A percentile compares a stretch with the other conserved stretches of the same genome.
These are phyloP conservation scores for Orbilia quercus DNA, from an alignment of 2,329 filamentous ascomycete species.

Conservation along the genomic window DNA sequence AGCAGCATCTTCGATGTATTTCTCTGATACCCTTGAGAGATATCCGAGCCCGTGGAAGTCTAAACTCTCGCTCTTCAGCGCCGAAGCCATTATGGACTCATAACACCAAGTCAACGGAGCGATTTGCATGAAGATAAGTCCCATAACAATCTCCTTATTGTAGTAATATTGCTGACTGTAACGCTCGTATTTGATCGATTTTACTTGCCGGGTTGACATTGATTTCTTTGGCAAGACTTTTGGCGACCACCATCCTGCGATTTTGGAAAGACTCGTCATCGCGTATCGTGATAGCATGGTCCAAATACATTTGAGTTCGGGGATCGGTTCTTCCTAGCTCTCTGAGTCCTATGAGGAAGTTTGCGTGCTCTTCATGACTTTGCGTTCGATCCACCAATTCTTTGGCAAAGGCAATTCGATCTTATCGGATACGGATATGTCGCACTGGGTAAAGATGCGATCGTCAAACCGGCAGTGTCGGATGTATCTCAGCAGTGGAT, in stretches of 20 bases:
- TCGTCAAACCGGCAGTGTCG: slow-evolving; percentile 30
- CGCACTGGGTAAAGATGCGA: slow-evolving; percentile 31
- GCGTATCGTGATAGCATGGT: neutral
- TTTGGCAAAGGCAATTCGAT: slow-evolving; percentile 40
- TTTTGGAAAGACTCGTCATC: slow-evolving; percentile 35
- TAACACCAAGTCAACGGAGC: slow-evolving; percentile 43
- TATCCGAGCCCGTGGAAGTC: slow-evolving; percentile 20
- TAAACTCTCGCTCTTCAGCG: slow-evolving; percentile 10
- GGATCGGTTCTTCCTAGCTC: neutral
- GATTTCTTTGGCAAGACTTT: slow-evolving; percentile 22
- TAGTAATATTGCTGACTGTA: slow-evolving; percentile 23
- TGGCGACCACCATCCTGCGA: slow-evolving; percentile 31
- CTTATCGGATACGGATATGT: slow-evolving; percentile 32
- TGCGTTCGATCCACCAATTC: slow-evolving; percentile 39
- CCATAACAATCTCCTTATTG: slow-evolving; percentile 32
- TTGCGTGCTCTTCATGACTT: neutral
- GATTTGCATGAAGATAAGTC: slow-evolving; percentile 41
- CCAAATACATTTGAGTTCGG: neutral
- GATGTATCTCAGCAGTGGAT: slow-evolving; percentile 16
- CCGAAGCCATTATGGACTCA: slow-evolving; percentile 31
- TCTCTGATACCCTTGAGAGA: slow-evolving; percentile 7
- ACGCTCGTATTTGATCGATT: slow-evolving; percentile 27
- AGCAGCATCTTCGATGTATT: slow-evolving; percentile 22
- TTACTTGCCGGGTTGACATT: slow-evolving; percentile 38
- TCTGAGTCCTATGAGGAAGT: neutral